Evolutionary conservation across 1,139 yeast genomes (phyloP), one percentile per base, ranked within the genome.

Genomic region (Casaregolazyma lundiana): DNA sequence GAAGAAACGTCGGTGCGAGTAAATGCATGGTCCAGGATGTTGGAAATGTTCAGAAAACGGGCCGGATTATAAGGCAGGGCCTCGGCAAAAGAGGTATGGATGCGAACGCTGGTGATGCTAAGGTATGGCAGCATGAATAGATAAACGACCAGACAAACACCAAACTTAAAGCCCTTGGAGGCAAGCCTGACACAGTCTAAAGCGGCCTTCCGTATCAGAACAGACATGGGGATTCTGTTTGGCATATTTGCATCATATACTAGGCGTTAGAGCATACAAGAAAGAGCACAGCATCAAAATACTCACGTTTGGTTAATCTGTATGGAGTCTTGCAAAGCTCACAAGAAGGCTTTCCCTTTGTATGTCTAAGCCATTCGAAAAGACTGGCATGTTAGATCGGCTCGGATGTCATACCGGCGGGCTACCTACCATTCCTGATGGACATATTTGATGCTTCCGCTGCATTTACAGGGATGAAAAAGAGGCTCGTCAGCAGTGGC

Each of bases 401-500:
- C 9, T 15, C 30, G n/a, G 30, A 13, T 11, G n/a, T n/a, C n/a
- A n/a, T n/a, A n/a, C 20, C 44, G 8, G 24, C 6, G 15, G 16
- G 7, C 2, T 11, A 51, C 66, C 39, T 58, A 65, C 68, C 98
- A 92, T 43, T 84, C 94, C 64, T 92, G 95, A 66, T 92, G 99
- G 48, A 92, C 87, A 60, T 81, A 89, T 63, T 85, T 85, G 61
- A 92, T 94, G 22, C 96, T 84, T 2, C 99, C 99, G 50, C 89
- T 76, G 66, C 98, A 92, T 60, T 79, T 82, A 67, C 99, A 92
- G 1, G 99, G 98, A 65, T 87, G 92, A 53, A 78, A 84, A 44
- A 92, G 70, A 2, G 97, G 97, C 54, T 87, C 92, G 1, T 76
- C 78, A 0, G 68, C 69, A 0, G 94, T 78, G n/a, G 80, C 92